Conservation (phyloP, 768 basidiomycete species). For the Suillus sp. region DNA sequence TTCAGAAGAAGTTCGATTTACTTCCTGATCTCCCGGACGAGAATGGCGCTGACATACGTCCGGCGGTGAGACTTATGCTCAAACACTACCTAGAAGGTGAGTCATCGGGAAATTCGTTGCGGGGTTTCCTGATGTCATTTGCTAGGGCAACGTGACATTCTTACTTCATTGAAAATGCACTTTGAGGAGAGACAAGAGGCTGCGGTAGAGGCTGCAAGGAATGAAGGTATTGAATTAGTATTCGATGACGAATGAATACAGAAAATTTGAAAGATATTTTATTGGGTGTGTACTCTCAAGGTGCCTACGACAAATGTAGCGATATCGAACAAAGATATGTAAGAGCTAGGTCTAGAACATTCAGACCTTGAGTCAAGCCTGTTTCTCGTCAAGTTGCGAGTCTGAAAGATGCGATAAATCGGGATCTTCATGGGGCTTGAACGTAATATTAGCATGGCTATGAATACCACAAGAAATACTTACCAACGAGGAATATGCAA, state of each 20-base stretch:
- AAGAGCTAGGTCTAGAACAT: not conserved
- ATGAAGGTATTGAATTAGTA: constrained; percentile 55
- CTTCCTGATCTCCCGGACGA: constrained; percentile 43
- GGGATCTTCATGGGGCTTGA: not conserved
- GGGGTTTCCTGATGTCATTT: not conserved
- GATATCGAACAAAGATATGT: not conserved
- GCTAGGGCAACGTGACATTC: constrained; percentile 61
- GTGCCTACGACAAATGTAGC: not conserved
- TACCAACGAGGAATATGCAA: not conserved
- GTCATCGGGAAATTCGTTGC: constrained; percentile 11
- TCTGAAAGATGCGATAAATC: not conserved
- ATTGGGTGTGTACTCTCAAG: not conserved
- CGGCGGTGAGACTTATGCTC: constrained; percentile 66
- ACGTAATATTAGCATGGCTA: not conserved
- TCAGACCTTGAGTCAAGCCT: not conserved
- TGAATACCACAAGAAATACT: not conserved
- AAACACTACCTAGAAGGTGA: constrained; percentile 67
- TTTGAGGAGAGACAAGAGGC: constrained; percentile 47
- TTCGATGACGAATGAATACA: constrained; percentile 37
- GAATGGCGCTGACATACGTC: constrained; percentile 39
- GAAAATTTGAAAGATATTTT: not conserved
- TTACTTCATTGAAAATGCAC: constrained; percentile 54
- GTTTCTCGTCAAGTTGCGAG: not conserved
- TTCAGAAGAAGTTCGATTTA: constrained; percentile 47
- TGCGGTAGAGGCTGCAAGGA: constrained; percentile 50